Evolutionary conservation across 345 rosid species (phyloP), one percentile per base, ranked within the genome.

Genomic region (Melastoma malabathricum): DNA sequence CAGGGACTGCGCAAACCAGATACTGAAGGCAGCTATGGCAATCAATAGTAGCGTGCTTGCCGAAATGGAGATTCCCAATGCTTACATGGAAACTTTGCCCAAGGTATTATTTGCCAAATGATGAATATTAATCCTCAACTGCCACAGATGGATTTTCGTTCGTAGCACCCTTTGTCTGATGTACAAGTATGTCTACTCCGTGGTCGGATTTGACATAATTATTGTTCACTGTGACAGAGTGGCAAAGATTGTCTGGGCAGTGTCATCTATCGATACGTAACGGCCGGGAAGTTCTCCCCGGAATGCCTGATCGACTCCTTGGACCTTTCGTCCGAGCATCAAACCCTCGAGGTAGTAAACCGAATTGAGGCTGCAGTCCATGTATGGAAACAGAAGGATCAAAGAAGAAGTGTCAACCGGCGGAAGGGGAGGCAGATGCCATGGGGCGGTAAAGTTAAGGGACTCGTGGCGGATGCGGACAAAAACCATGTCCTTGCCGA

Each of bases 21-120:
- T 93, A 61, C 58, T 84, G 53, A 93, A 93, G 75, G 99, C 99
- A n/a, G 95, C 98, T 22, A 76, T 92, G 97, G 94, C 95, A 0
- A 92, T 92, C 55, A 92, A 92, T 68, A 83, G 83, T 43, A 78
- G 83, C 50, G 88, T 92, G 55, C 86, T 92, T 22, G 77, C 82
- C 2, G 97, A 88, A 52, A 92, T 84, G 99, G 97, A 92, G 66
- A 81, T 88, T 52, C 99, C 99, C 2, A 47, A 59, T 60, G 83
- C 93, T 16, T 92, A 87, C 70, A 67, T 83, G 80, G 99, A 84
- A 54, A 70, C 81, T 41, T 72, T 92, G 68, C 97, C 97, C 17
- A 92, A 88, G 94, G 98, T 84, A 76, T 10, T 34, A 34, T 34
- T 29, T 34, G 41, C 41, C 41, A 34, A 34, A 34, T 46, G 19